phyloP scores from a whole-genome alignment of 2,329 filamentous ascomycete genomes.

The Cryphonectria carpinicola region DNA sequence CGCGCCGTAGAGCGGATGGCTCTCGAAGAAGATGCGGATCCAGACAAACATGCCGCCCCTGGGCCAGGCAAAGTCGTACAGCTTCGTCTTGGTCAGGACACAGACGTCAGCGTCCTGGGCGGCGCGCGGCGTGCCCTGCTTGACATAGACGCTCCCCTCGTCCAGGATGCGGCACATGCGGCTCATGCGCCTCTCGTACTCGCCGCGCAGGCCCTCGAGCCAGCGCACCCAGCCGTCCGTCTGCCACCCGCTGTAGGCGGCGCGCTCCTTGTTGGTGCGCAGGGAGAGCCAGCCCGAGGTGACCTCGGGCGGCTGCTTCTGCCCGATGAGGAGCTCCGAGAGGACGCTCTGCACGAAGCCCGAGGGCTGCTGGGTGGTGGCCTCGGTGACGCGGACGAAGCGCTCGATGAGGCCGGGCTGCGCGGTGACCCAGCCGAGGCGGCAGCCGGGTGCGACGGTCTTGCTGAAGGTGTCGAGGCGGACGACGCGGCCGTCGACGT shows the following conservation, averaged over 20 bases:
- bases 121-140: slow-evolving; percentile 57
- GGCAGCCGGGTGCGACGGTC: slow-evolving; percentile 85
- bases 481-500: slow-evolving; percentile 84
- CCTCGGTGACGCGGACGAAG: slow-evolving; percentile 74
- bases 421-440: slow-evolving; percentile 88
- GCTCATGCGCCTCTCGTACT: slow-evolving; percentile 85
- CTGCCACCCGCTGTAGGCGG: slow-evolving; percentile 67
- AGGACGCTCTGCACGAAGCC: slow-evolving; percentile 89
- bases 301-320: slow-evolving; percentile 60
- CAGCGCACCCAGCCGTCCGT: slow-evolving; percentile 87
- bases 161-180: slow-evolving; percentile 77
- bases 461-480: slow-evolving; percentile 94
- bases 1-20: slow-evolving; percentile 68
- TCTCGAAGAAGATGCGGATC: slow-evolving; percentile 72
- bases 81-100: slow-evolving; percentile 72
- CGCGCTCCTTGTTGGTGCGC: slow-evolving; percentile 53
- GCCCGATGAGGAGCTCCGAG: slow-evolving; percentile 75
- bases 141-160: slow-evolving; percentile 66
- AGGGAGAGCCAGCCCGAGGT: slow-evolving; percentile 47
- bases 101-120: slow-evolving; percentile 66
- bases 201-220: slow-evolving; percentile 81
- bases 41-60: slow-evolving; percentile 93
- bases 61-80: slow-evolving; percentile 80
- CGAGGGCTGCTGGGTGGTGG: slow-evolving; percentile 79
- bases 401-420: slow-evolving; percentile 79